These are phyloP conservation scores for Tetradesmus lagerheimii DNA, from an alignment of 139 green algal genomes.

Conservation along the genomic window DNA sequence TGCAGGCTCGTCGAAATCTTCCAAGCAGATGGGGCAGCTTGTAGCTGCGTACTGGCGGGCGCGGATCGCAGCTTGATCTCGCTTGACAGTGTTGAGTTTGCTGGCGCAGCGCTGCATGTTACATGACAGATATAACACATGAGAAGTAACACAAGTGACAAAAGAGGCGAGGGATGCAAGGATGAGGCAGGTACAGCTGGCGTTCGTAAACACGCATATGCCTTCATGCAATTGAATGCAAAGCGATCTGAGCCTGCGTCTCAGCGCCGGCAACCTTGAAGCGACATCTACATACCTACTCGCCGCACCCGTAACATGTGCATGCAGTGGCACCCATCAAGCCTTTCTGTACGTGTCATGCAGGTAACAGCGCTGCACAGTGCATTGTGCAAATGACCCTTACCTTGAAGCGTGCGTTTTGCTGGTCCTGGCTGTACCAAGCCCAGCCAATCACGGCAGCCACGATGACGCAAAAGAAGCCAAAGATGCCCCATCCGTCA, in stretches of 20 bases:
- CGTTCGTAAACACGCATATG: too few relatives aligned
- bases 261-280: too few relatives aligned
- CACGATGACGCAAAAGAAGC: slow-evolving; percentile 50
- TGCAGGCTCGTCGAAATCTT: slow-evolving; percentile 14
- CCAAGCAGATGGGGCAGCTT: slow-evolving; percentile 67
- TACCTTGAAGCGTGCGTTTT: background rate
- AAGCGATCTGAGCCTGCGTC: too few relatives aligned
- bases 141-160: background rate
- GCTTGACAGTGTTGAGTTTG: slow-evolving; percentile 52
- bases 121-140: background rate
- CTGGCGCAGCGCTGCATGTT: slow-evolving; percentile 51
- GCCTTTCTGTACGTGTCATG: too few relatives aligned
- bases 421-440: background rate
- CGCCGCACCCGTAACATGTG: too few relatives aligned
- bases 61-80: slow-evolving; percentile 43
- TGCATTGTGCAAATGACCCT: too few relatives aligned
- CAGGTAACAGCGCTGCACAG: too few relatives aligned
- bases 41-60: slow-evolving; percentile 47
- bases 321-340: background rate
- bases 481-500: slow-evolving; percentile 45
- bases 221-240: too few relatives aligned
- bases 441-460: slow-evolving; percentile 38
- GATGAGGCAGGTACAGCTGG: too few relatives aligned
- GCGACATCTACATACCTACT: too few relatives aligned
- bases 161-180: background rate